These are phyloP conservation scores for Penicillium canescens DNA, from an alignment of 495 filamentous ascomycete species.

Conservation along the genomic window DNA sequence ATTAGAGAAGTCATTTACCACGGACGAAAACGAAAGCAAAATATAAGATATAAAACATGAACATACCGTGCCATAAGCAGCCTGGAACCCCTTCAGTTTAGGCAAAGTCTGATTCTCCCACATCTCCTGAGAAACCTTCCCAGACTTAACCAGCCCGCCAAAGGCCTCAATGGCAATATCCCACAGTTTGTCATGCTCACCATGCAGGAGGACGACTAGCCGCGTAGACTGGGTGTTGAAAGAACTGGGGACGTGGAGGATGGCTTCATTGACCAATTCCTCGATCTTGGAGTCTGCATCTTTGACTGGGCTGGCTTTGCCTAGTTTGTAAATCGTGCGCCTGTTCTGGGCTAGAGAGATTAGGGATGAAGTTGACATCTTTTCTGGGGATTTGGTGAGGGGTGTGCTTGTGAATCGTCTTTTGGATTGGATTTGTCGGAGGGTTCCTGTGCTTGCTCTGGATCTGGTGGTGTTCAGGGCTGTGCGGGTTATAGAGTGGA, in stretches of 20 bases:
- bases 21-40: background rate
- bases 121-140: slow-evolving; percentile 37
- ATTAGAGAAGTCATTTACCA: slow-evolving; percentile 4
- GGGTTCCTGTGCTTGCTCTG: slow-evolving; percentile 42
- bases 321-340: slow-evolving; percentile 51
- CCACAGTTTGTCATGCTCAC: slow-evolving; percentile 54
- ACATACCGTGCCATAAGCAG: slow-evolving; percentile 51
- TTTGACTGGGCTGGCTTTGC: slow-evolving; percentile 40
- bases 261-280: slow-evolving; percentile 47
- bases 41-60: background rate
- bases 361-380: slow-evolving; percentile 34
- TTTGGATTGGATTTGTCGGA: slow-evolving; percentile 31
- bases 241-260: slow-evolving; percentile 49
- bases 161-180: slow-evolving; percentile 44
- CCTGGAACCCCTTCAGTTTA: slow-evolving; percentile 44
- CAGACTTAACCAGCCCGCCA: slow-evolving; percentile 33
- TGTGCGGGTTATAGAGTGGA: no score
- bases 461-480: no score
- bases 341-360: slow-evolving; percentile 42
- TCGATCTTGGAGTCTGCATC: slow-evolving; percentile 47
- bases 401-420: background rate
- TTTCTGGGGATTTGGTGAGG: slow-evolving; percentile 10
- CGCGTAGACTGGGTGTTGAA: slow-evolving; percentile 60
- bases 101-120: slow-evolving; percentile 48
- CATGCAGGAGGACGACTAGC: slow-evolving; percentile 44